Conservation (phyloP, 1,284 basidiomycete species). For the Ceratobasidium sp. region DNA sequence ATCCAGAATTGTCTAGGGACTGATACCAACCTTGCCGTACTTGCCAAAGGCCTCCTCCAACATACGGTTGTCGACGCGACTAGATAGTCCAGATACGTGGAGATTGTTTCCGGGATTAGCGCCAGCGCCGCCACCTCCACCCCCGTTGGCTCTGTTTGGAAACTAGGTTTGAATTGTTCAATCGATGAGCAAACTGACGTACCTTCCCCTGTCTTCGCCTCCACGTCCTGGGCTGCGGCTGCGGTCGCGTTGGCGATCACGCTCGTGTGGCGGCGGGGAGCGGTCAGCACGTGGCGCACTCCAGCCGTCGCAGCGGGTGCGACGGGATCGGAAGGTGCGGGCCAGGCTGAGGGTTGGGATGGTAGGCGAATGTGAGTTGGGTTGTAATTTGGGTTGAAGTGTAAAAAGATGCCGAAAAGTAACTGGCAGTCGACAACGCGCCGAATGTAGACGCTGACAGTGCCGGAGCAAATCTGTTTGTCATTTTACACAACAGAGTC, state of each 20-base stretch:
- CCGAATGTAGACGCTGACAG: conserved; percentile 27
- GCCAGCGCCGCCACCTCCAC: conserved; percentile 51
- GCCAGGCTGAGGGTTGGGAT: conserved; percentile 29
- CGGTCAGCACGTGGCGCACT: conserved; percentile 17
- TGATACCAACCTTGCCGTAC: conserved; percentile 81
- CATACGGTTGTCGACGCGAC: conserved; percentile 80
- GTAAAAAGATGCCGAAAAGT: conserved; percentile 24
- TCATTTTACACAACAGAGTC: conserved; percentile 21
- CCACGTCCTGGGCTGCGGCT: conserved; percentile 22
- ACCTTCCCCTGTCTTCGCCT: conserved; percentile 17
- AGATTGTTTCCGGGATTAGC: conserved; percentile 94
- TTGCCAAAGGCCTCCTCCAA: conserved; percentile 89
- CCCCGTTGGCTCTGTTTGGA: conserved; percentile 17
- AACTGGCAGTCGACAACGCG: conserved; percentile 3
- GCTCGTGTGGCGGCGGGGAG: conserved; percentile 19
- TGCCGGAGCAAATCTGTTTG: not conserved
- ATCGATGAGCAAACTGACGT: not conserved
- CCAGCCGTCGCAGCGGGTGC: conserved; percentile 20
- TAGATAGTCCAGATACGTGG: conserved; percentile 88
- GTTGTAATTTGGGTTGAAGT: not conserved
- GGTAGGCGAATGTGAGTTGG: conserved; percentile 29
- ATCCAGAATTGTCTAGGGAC: not conserved
- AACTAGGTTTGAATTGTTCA: not conserved
- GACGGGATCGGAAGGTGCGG: conserved; percentile 22
- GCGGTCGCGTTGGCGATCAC: conserved; percentile 15